Percentiles rank a stretch among this genome's conserved stretches.
Evolutionary conservation across 805 yeast species (phyloP).

Genomic region (Metschnikowia colocasiae): DNA sequence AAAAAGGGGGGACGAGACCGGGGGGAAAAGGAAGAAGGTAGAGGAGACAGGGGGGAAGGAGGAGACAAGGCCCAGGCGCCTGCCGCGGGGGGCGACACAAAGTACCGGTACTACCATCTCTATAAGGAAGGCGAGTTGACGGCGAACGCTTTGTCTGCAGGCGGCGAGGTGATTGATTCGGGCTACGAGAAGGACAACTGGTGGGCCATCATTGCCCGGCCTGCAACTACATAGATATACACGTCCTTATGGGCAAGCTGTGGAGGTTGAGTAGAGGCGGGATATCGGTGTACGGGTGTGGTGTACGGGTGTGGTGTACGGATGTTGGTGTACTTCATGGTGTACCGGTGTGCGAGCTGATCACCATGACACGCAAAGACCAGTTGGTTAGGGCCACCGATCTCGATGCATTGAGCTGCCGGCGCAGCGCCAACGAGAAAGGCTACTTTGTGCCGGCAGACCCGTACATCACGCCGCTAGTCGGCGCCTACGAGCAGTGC

Average conservation of each 20-base stretch:
- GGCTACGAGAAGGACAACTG: slow-evolving; percentile 96
- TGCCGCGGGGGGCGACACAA: too few species aligned
- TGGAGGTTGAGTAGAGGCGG: too few species aligned
- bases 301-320: background rate
- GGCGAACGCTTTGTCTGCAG: slow-evolving; percentile 66
- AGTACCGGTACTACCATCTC: slow-evolving; percentile 83
- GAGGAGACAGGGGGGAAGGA: background rate
- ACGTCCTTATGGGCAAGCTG: too few species aligned
- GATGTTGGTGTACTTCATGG: too few species aligned
- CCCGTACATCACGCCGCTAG: slow-evolving; percentile 29
- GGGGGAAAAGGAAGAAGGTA: slow-evolving; percentile 7
- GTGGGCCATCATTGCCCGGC: slow-evolving; percentile 51
- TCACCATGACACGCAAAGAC: slow-evolving; percentile 26
- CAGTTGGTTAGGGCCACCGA: slow-evolving; percentile 57
- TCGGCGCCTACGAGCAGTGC: slow-evolving; percentile 34
- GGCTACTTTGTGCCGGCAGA: slow-evolving; percentile 45
- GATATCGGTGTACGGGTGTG: background rate
- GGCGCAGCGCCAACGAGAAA: slow-evolving; percentile 48
- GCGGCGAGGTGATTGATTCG: slow-evolving; percentile 57
- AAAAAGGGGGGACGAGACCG: slow-evolving; percentile 22
- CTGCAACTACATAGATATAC: background rate
- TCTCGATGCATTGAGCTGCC: slow-evolving; percentile 65
- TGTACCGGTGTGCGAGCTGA: background rate
- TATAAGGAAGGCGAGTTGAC: slow-evolving; percentile 81
- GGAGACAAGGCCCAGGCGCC: background rate